Percentiles rank a stretch among this genome's conserved stretches.
phyloP scores from a whole-genome alignment of 139 green algal genomes.

The Coelastrella sp. region DNA sequence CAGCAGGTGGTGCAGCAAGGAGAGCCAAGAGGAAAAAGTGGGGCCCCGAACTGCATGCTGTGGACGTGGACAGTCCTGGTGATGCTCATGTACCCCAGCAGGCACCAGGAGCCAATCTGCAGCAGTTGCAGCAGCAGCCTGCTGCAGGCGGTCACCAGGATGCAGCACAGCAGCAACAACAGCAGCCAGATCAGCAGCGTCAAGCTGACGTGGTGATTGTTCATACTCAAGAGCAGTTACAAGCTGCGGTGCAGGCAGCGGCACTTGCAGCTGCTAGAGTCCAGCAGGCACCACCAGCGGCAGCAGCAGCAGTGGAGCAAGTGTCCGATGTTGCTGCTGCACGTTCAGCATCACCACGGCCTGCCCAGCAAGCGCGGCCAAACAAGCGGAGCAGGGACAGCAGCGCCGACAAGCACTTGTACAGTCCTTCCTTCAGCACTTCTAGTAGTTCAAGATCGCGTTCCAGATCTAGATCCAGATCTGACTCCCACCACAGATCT shows the following conservation, averaged over 20 bases:
- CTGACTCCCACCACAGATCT: neutral
- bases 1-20: neutral
- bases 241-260: neutral
- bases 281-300: no score
- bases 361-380: neutral
- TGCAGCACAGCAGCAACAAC: neutral
- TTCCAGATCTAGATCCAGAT: neutral
- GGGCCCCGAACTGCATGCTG: no score
- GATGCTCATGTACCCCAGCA: neutral
- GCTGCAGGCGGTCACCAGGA: neutral
- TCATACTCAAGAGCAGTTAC: neutral
- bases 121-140: neutral
- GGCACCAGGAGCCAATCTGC: no score
- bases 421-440: neutral
- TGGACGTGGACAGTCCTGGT: neutral
- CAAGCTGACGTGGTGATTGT: neutral
- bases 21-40: neutral
- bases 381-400: neutral
- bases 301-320: no score
- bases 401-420: neutral
- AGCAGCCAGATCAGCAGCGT: neutral
- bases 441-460: neutral
- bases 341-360: neutral
- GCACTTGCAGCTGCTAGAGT: neutral
- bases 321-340: no score